Conservation (phyloP, 805 yeast genomes). For the Myxozyma lipomycoides region DNA sequence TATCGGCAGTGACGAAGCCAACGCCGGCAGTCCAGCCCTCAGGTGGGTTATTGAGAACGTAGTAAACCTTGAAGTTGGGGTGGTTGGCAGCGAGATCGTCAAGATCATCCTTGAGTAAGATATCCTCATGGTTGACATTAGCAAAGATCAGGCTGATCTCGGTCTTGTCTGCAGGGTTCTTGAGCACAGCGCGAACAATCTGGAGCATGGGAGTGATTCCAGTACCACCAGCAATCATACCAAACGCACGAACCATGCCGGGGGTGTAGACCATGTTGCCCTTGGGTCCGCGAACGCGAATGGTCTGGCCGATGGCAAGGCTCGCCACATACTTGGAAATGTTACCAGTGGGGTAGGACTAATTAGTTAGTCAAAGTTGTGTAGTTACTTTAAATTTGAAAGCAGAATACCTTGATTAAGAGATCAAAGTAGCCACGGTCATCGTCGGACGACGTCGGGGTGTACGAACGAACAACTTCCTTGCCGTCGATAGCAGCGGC, state of each 20-base stretch:
- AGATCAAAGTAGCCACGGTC: slow-evolving; percentile 65
- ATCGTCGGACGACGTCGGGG: slow-evolving; percentile 75
- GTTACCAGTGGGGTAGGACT: slow-evolving; percentile 75
- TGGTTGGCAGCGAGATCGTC: slow-evolving; percentile 53
- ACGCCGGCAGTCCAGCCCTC: slow-evolving; percentile 69
- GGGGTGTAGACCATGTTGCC: slow-evolving; percentile 81
- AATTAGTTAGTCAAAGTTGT: neutral
- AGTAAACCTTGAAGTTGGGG: slow-evolving; percentile 54
- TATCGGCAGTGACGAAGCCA: slow-evolving; percentile 88
- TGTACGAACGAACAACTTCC: slow-evolving; percentile 51
- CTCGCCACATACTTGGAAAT: slow-evolving; percentile 70
- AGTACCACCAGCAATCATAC: slow-evolving; percentile 96
- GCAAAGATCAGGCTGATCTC: slow-evolving; percentile 74
- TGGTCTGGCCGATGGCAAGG: slow-evolving; percentile 71
- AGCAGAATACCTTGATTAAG: neutral
- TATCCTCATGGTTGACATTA: slow-evolving; percentile 73
- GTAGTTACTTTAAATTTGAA: neutral
- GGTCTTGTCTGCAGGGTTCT: slow-evolving; percentile 74
- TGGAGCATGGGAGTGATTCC: slow-evolving; percentile 91
- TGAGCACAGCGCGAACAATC: slow-evolving; percentile 74
- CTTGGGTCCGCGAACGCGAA: slow-evolving; percentile 74
- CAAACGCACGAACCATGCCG: slow-evolving; percentile 66
- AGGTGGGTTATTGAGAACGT: slow-evolving; percentile 69
- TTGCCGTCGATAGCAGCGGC: slow-evolving; percentile 56
- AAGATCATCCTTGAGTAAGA: slow-evolving; percentile 73